Conservation (phyloP, 345 rosid genomes). For the Erysimum cheiranthoides region DNA sequence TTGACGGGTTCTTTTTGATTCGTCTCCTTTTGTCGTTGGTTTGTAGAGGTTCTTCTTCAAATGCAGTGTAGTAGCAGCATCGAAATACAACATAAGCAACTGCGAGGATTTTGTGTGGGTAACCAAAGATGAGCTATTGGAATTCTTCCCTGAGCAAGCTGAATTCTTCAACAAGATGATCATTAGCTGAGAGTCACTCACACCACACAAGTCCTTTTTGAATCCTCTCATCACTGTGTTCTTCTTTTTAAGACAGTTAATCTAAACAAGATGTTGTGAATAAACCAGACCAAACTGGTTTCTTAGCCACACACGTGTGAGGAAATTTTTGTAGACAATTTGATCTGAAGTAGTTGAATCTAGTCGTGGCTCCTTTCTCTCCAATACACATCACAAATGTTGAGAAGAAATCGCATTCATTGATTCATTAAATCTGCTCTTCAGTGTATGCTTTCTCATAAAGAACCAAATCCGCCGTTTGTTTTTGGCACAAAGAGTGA, state of each 20-base stretch:
- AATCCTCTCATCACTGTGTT: not conserved
- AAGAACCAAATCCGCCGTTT: not conserved
- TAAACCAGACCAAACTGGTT: slow-evolving; percentile 26
- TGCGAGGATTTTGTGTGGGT: slow-evolving; percentile 89
- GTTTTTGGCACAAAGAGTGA: no score
- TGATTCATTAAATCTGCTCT: not conserved
- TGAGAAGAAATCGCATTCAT: not conserved
- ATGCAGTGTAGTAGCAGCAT: slow-evolving; percentile 84
- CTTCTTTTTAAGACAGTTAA: slow-evolving; percentile 12
- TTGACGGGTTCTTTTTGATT: not conserved
- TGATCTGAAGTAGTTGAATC: slow-evolving; percentile 69
- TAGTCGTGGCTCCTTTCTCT: slow-evolving; percentile 53
- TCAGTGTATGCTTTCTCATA: not conserved
- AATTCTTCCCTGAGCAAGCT: slow-evolving; percentile 81
- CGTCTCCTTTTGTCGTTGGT: slow-evolving; percentile 18
- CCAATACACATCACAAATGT: not conserved
- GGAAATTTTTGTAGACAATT: slow-evolving; percentile 29
- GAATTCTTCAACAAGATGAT: slow-evolving; percentile 83
- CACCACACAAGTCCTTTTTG: not conserved
- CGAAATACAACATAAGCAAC: slow-evolving; percentile 66
- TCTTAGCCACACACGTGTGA: not conserved
- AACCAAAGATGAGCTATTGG: slow-evolving; percentile 89
- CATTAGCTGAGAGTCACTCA: slow-evolving; percentile 62
- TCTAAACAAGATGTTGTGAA: slow-evolving; percentile 20
- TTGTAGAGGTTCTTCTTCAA: slow-evolving; percentile 90